Base-by-base conservation (phyloP, 1,139 yeast genomes). In the Pichia sp. region DNA sequence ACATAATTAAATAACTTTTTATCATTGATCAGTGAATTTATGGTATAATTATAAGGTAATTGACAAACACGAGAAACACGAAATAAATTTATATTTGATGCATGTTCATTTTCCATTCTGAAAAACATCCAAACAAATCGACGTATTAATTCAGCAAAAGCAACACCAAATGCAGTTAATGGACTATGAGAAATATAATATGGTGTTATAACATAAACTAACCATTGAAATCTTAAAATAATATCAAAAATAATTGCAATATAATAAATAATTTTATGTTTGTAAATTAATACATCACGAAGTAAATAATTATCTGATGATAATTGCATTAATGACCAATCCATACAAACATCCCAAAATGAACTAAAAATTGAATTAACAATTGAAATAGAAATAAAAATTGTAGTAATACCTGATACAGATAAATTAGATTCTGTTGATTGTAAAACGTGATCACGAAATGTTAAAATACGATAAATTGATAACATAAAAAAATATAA, bases 81-180 rank as follows among this genome's bases (percentile, higher is more conserved):
- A 61, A 81, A 85, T 35, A 86, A 65, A 39, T 76, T 76, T 10
- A 87, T 95, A 59, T 91, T 91, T 2, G 96, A 80, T 33, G 88
- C 79, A 62, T 93, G 98, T 62, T 91, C 97, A 61, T 91, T 91
- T 56, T 91, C 98, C 73, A 91, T 84, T 65, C 98, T 78, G 66
- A 91, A 82, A 43, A 84, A 74, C 10, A 84, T 71, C 98, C 99
- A 91, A 19, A 89, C 66, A 50, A 86, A 81, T 55, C 98, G 70
- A 55, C 98, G 71, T 3, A 83, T 22, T 2, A 87, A 63, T 61
- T 91, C 99, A 0, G 93, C 86, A 15, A 85, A 51, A 0, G 95
- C 95, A 36, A 91, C 78, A 41, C 76, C 68, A 56, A 89, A 89
- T 57, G 95, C 82, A 2, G 95, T 82, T 14, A 78, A 76, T 1